A percentile compares a stretch with the other conserved stretches of the same genome.
Conservation (phyloP, 1,284 basidiomycete species). For the Puccinia novopanici region DNA sequence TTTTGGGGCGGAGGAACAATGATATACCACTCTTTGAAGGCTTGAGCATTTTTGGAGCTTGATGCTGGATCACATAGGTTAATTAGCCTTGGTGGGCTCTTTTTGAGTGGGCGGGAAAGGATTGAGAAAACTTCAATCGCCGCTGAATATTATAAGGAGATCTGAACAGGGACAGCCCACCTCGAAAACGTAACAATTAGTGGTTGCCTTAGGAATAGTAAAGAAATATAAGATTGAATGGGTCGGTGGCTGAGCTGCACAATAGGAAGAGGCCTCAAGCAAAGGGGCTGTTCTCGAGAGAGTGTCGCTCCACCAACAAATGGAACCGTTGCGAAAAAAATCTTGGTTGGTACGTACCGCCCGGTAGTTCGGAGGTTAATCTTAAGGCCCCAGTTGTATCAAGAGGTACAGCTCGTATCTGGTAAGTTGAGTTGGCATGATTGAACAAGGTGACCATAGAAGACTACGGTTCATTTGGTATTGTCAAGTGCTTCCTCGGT, state of each 20-base stretch:
- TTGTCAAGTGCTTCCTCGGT: no score
- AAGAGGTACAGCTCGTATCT: not conserved
- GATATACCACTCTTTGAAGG: not conserved
- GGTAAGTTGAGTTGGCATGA: not conserved
- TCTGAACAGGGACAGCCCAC: constrained; percentile 4
- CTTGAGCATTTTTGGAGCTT: not conserved
- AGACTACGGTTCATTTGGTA: no score
- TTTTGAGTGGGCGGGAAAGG: not conserved
- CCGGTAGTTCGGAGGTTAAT: not conserved
- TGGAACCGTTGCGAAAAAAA: not conserved
- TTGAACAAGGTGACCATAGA: constrained; percentile 5
- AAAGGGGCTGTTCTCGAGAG: not conserved
- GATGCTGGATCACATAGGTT: not conserved
- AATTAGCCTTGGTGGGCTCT: not conserved
- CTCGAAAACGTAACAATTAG: not conserved
- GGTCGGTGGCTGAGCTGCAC: not conserved
- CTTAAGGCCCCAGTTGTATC: not conserved
- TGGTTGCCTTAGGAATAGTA: not conserved
- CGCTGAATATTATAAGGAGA: not conserved
- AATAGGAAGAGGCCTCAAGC: not conserved
- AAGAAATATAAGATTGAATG: not conserved
- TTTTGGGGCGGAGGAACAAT: constrained; percentile 28
- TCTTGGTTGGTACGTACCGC: not conserved
- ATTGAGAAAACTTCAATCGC: not conserved
- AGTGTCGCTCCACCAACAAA: not conserved